phyloP scores from a whole-genome alignment of 257 asterid genomes.

The Mentha longifolia region DNA sequence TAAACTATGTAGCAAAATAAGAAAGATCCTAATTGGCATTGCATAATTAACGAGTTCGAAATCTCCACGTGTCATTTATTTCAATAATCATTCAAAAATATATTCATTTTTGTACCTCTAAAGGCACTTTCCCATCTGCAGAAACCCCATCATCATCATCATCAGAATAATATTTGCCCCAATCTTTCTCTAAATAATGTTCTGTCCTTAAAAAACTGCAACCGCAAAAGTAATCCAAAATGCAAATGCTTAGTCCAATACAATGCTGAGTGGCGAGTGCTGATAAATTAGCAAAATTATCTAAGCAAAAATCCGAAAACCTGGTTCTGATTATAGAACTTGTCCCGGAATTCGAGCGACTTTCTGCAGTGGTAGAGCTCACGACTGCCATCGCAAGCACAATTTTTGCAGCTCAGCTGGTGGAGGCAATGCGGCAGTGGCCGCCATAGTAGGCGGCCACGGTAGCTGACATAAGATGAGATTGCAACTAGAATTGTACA shows the following conservation, averaged over 20 bases:
- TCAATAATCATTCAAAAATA: not conserved
- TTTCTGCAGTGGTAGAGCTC: constrained; percentile 56
- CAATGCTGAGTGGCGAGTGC: not conserved
- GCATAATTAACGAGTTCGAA: constrained; percentile 9
- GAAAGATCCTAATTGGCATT: constrained; percentile 24
- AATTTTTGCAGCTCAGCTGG: constrained; percentile 27
- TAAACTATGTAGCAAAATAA: constrained; percentile 6
- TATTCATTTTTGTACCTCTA: constrained; percentile 54
- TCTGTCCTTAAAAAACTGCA: constrained; percentile 74
- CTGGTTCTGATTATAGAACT: constrained; percentile 45
- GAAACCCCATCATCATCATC: constrained; percentile 35
- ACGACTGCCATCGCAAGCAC: constrained; percentile 15
- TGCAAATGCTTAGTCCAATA: not conserved
- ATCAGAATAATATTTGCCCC: constrained; percentile 66
- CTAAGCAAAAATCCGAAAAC: constrained; percentile 21
- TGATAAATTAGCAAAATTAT: not conserved
- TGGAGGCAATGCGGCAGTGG: constrained; percentile 20
- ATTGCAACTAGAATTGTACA: no score
- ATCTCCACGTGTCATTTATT: not conserved
- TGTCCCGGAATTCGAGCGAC: constrained; percentile 61
- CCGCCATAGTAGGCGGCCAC: constrained; percentile 29
- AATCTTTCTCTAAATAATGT: constrained; percentile 82
- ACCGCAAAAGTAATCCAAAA: constrained; percentile 20
- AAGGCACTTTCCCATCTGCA: constrained; percentile 55
- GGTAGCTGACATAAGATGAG: not conserved